Evolutionary conservation across 306 rosid genomes (phyloP).

Genomic region (Sesbania bispinosa): DNA sequence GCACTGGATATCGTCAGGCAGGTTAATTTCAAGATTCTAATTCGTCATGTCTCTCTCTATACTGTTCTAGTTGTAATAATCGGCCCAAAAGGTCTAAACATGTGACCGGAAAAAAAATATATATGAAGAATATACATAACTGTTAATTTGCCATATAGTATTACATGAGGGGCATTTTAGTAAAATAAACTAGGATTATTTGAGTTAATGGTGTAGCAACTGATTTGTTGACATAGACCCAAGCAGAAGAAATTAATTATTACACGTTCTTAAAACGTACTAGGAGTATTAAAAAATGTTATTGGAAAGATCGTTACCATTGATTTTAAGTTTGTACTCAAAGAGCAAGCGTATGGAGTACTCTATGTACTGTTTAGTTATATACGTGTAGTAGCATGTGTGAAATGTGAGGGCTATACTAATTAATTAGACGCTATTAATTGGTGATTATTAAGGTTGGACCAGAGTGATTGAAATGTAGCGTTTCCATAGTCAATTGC

Average conservation of each 20-base stretch:
- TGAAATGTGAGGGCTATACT: too few relatives aligned
- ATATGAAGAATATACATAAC: background rate
- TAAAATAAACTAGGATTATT: background rate
- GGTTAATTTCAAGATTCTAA: conserved; percentile 15
- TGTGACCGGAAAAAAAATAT: too few relatives aligned
- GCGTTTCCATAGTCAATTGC: conserved; percentile 27
- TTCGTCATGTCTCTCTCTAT: too few relatives aligned
- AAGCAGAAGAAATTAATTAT: background rate
- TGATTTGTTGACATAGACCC: conserved; percentile 22
- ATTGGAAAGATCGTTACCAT: background rate
- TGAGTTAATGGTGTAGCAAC: conserved; percentile 30
- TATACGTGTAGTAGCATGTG: too few relatives aligned
- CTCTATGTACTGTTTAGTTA: too few relatives aligned
- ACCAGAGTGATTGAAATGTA: conserved; percentile 3
- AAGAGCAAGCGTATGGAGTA: too few relatives aligned
- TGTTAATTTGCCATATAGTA: too few relatives aligned
- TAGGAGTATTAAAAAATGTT: background rate
- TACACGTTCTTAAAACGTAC: background rate
- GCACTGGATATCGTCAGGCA: background rate
- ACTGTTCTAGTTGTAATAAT: too few relatives aligned
- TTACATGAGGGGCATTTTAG: background rate
- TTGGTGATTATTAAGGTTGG: conserved; percentile 23
- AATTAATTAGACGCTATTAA: background rate
- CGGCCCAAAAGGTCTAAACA: too few relatives aligned
- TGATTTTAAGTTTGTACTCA: background rate